Conservation (phyloP, 1,284 basidiomycete genomes). For the Chalciporus sp. region DNA sequence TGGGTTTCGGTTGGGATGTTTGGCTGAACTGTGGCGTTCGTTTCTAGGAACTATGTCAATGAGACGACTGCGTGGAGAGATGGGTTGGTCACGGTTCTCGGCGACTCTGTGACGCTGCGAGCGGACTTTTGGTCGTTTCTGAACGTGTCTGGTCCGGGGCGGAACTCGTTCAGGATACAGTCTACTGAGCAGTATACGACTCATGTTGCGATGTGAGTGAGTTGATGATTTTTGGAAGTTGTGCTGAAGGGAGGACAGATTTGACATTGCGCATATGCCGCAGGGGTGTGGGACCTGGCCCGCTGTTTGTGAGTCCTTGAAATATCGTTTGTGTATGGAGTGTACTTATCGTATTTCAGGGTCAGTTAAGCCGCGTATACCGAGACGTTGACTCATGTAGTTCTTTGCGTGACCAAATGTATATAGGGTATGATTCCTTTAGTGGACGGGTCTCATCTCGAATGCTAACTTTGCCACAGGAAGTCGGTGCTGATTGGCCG, state of each 20-base stretch:
- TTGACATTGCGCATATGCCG: constrained; percentile 37
- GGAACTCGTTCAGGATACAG: constrained; percentile 34
- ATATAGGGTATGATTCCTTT: not conserved
- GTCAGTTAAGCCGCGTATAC: not conserved
- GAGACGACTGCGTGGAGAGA: constrained; percentile 41
- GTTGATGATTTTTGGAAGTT: not conserved
- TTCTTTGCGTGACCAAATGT: not conserved
- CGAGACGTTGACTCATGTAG: not conserved
- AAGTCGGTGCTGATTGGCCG: constrained; percentile 13
- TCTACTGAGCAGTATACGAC: constrained; percentile 29
- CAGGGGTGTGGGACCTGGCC: constrained; percentile 37
- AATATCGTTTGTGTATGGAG: not conserved
- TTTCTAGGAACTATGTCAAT: constrained; percentile 50
- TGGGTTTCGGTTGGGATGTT: not conserved
- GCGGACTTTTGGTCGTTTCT: constrained; percentile 30
- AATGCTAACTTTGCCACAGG: constrained; percentile 6
- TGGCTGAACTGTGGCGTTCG: not conserved
- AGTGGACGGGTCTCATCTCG: not conserved
- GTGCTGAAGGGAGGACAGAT: constrained; percentile 11
- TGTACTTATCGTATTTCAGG: not conserved
- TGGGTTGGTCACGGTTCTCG: constrained; percentile 49
- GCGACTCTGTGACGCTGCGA: constrained; percentile 44
- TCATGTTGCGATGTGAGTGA: constrained; percentile 32
- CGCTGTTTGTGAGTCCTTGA: constrained; percentile 17
- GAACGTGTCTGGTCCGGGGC: constrained; percentile 26